These are phyloP conservation scores for Vigna mungo DNA, from an alignment of 306 rosid species.

Conservation along the genomic window DNA sequence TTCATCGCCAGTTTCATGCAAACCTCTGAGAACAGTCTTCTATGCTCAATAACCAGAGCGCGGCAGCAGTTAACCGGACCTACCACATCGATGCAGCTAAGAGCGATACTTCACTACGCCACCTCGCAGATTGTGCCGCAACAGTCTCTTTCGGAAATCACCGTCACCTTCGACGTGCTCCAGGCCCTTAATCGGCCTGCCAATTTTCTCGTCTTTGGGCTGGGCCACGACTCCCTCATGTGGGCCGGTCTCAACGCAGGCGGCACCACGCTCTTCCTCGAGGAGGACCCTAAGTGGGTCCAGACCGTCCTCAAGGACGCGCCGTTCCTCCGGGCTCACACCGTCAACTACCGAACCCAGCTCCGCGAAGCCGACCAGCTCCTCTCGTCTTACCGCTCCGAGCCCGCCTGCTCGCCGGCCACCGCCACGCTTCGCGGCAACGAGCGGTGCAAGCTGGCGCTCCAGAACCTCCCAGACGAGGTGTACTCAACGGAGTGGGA, in stretches of 20 bases:
- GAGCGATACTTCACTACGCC: constrained; percentile 80
- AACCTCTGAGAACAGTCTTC: constrained; percentile 43
- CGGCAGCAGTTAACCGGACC: too few relatives aligned
- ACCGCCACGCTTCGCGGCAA: constrained; percentile 57
- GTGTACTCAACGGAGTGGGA: constrained; percentile 82
- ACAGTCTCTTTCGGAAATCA: constrained; percentile 65
- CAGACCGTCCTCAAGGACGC: constrained; percentile 65
- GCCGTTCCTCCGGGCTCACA: constrained; percentile 60
- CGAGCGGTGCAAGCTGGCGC: constrained; percentile 63
- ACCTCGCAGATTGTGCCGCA: constrained; percentile 67
- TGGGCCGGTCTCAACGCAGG: constrained; percentile 78
- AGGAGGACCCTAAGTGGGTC: constrained; percentile 86
- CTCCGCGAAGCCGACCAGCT: constrained; percentile 67
- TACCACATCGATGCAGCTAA: constrained; percentile 51
- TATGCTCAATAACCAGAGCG: constrained; percentile 50
- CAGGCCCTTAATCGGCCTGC: constrained; percentile 58
- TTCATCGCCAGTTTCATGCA: constrained; percentile 46
- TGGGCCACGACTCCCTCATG: constrained; percentile 89
- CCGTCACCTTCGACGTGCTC: constrained; percentile 62
- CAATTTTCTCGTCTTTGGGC: constrained; percentile 78
- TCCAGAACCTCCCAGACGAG: constrained; percentile 67
- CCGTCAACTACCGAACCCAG: constrained; percentile 69
- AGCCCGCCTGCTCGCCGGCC: constrained; percentile 57
- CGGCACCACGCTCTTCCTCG: constrained; percentile 80
- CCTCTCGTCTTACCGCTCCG: constrained; percentile 52